These are phyloP conservation scores for Erodium trifolium DNA, from an alignment of 441 rosid species.

Conservation along the genomic window DNA sequence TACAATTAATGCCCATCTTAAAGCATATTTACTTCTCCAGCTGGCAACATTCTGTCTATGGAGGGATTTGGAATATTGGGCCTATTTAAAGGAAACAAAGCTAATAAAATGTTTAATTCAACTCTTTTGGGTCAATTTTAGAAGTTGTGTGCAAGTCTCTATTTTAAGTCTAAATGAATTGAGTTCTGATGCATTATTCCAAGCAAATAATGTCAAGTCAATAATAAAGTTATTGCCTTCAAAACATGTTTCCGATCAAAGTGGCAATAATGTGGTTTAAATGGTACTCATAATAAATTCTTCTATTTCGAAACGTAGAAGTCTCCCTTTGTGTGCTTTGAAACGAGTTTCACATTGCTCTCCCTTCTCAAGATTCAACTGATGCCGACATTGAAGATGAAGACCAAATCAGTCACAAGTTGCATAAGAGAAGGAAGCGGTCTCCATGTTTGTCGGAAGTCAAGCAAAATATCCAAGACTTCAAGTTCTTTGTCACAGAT, in stretches of 20 bases:
- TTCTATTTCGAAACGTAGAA: background rate
- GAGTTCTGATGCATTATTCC: background rate
- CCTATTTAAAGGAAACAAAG: background rate
- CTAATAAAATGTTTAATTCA: background rate
- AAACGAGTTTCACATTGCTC: constrained; percentile 1
- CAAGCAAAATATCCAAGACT: constrained; percentile 43
- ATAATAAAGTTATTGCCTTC: background rate
- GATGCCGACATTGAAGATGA: constrained; percentile 70
- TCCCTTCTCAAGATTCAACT: constrained; percentile 34
- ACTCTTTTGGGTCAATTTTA: background rate
- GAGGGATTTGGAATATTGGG: constrained; percentile 3
- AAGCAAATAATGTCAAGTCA: background rate
- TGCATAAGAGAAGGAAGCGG: constrained; percentile 39
- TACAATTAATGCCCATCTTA: too few species aligned
- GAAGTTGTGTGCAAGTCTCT: background rate
- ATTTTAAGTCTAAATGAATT: background rate
- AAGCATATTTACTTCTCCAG: too few species aligned
- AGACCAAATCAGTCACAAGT: constrained; percentile 38
- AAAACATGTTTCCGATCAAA: background rate
- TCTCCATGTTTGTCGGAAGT: constrained; percentile 47
- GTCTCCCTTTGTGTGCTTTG: background rate
- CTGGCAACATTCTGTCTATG: too few species aligned
- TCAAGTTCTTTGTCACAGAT: constrained; percentile 28
- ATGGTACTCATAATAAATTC: background rate
- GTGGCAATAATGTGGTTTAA: background rate